phyloP scores from a whole-genome alignment of 1,139 yeast species.

The Suhomyces bokatorum region DNA sequence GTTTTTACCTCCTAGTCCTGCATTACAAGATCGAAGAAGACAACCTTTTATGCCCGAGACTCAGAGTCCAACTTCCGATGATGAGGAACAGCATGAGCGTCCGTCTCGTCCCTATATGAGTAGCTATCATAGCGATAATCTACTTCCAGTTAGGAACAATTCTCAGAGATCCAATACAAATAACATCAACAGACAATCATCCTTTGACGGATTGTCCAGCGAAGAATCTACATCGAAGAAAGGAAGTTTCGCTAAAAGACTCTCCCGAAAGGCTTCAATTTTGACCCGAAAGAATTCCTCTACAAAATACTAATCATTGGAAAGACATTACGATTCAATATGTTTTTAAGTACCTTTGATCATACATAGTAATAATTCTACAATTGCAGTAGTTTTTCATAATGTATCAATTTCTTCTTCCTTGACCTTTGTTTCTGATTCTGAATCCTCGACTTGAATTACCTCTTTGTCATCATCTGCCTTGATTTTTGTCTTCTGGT shows the following conservation, averaged over 20 bases:
- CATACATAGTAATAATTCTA: too few species aligned
- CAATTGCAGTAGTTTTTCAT: not conserved
- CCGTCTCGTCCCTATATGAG: conserved; percentile 6
- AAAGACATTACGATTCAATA: too few species aligned
- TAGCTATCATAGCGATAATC: conserved; percentile 3
- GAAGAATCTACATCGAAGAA: conserved; percentile 17
- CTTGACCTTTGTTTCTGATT: conserved; percentile 15
- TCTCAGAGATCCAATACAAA: conserved; percentile 12
- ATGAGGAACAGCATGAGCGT: not conserved
- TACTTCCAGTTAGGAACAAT: conserved; percentile 9
- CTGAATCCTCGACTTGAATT: not conserved
- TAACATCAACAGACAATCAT: conserved; percentile 13
- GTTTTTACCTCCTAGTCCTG: conserved; percentile 60
- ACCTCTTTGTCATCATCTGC: conserved; percentile 1
- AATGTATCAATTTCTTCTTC: not conserved
- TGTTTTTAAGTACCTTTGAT: too few species aligned
- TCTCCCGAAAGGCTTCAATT: conserved; percentile 36
- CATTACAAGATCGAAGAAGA: conserved; percentile 40
- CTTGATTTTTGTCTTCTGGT: conserved; percentile 1
- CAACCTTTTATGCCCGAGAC: conserved; percentile 2
- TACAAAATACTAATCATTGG: conserved; percentile 1
- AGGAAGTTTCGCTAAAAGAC: conserved; percentile 31
- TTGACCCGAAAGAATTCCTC: conserved; percentile 24
- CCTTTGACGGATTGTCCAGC: conserved; percentile 17
- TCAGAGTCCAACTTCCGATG: conserved; percentile 1